Conservation (phyloP, 164 flowering plant species). For the Piper longum region DNA sequence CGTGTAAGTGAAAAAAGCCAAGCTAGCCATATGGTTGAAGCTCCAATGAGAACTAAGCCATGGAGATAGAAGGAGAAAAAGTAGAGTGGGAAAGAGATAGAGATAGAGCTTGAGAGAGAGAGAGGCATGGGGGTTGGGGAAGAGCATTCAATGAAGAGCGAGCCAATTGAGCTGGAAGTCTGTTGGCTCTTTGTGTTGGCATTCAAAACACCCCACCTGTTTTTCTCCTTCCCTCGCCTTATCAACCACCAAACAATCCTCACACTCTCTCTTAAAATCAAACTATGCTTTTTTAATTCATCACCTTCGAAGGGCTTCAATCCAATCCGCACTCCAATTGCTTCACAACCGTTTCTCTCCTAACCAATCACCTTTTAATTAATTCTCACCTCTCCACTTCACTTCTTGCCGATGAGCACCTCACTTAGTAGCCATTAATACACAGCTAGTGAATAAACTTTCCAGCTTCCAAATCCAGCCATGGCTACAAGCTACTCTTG, state of each 20-base stretch:
- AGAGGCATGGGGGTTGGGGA: not conserved
- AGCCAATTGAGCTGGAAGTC: not conserved
- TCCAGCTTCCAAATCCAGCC: too few species aligned
- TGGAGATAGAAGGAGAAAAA: not conserved
- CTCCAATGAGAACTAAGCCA: not conserved
- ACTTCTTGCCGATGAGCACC: not conserved
- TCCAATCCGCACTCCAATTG: not conserved
- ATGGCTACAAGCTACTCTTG: too few species aligned
- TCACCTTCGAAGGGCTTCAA: too few species aligned
- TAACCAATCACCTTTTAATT: not conserved
- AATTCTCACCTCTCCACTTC: not conserved
- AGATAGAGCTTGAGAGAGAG: too few species aligned
- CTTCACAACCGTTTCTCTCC: not conserved
- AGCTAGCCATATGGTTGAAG: not conserved
- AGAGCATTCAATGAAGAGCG: not conserved
- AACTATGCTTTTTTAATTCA: not conserved
- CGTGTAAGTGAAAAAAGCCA: too few species aligned
- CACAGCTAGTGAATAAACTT: too few species aligned
- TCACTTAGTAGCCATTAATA: too few species aligned
- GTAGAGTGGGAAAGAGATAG: not conserved
- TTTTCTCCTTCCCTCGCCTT: not conserved
- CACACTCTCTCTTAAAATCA: not conserved
- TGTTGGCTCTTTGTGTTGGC: not conserved
- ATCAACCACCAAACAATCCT: not conserved
- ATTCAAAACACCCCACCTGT: conserved; percentile 1